phyloP scores from a whole-genome alignment of 768 basidiomycete genomes.

The Trametes maxima region DNA sequence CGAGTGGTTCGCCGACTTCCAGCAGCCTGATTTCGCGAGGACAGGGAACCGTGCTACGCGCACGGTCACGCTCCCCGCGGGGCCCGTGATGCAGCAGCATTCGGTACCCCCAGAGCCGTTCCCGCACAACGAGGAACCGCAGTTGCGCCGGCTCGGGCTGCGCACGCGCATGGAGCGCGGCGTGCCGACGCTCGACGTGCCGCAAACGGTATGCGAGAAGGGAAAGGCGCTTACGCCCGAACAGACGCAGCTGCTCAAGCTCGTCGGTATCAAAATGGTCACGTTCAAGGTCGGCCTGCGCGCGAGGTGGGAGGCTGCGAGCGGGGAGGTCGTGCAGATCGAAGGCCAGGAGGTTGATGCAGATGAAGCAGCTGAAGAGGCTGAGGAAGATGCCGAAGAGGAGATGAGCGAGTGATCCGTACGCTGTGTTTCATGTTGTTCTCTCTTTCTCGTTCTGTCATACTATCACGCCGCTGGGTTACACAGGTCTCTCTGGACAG shows the following conservation, averaged over 20 bases:
- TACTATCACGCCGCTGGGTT: neutral
- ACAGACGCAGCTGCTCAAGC: slow-evolving; percentile 90
- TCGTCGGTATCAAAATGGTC: slow-evolving; percentile 89
- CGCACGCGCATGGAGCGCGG: slow-evolving; percentile 84
- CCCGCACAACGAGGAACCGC: slow-evolving; percentile 97
- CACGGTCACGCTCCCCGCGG: slow-evolving; percentile 75
- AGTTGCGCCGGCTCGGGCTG: slow-evolving; percentile 89
- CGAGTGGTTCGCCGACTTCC: slow-evolving; percentile 93
- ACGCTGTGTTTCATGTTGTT: slow-evolving; percentile 3
- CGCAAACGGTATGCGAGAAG: slow-evolving; percentile 85
- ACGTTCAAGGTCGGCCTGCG: slow-evolving; percentile 74
- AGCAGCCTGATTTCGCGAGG: slow-evolving; percentile 89
- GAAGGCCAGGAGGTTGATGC: slow-evolving; percentile 46
- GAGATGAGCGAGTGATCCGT: slow-evolving; percentile 32
- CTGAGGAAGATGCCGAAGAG: slow-evolving; percentile 34
- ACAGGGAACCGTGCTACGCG: slow-evolving; percentile 78
- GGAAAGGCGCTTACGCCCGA: slow-evolving; percentile 81
- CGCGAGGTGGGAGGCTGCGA: slow-evolving; percentile 71
- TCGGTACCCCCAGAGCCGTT: slow-evolving; percentile 87
- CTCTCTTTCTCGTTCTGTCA: slow-evolving; percentile 2
- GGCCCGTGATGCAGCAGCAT: slow-evolving; percentile 81
- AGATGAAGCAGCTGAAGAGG: slow-evolving; percentile 39
- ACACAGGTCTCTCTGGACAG: slow-evolving; percentile 9
- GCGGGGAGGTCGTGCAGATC: slow-evolving; percentile 63
- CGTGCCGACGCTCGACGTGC: slow-evolving; percentile 76